Conservation (phyloP, 352 stramenopile species). For the Pythium angustatum region DNA sequence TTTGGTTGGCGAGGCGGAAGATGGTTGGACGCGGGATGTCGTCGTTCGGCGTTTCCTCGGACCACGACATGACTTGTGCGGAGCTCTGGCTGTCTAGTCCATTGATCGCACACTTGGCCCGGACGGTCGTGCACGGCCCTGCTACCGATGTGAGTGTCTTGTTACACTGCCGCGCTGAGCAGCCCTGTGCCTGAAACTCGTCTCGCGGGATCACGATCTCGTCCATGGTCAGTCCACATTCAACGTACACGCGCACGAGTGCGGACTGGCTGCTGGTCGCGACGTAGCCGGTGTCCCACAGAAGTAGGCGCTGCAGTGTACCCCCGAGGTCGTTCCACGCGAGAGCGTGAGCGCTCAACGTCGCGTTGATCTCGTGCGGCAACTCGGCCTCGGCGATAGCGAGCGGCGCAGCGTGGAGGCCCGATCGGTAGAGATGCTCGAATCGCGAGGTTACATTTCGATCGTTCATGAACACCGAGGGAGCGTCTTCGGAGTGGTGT, state of each 20-base stretch:
- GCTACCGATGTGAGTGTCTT: constrained; percentile 11
- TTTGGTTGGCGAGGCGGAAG: constrained; percentile 34
- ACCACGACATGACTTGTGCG: constrained; percentile 26
- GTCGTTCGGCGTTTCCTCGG: constrained; percentile 46
- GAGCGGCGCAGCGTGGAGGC: constrained; percentile 36
- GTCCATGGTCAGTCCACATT: constrained; percentile 50
- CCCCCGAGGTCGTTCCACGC: constrained; percentile 41
- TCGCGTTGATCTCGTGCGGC: constrained; percentile 36
- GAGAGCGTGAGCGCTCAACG: constrained; percentile 28
- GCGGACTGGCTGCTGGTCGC: constrained; percentile 20
- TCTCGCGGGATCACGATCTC: constrained; percentile 32
- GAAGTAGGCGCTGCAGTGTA: constrained; percentile 52
- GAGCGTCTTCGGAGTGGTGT: neutral
- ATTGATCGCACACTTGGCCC: constrained; percentile 27
- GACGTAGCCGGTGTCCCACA: constrained; percentile 57
- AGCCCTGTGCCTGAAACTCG: constrained; percentile 29
- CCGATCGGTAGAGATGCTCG: constrained; percentile 25
- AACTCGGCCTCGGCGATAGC: constrained; percentile 14
- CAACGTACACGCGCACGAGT: constrained; percentile 30
- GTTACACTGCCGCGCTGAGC: constrained; percentile 19
- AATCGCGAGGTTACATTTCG: constrained; percentile 13
- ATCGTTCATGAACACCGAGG: neutral
- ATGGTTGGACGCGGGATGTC: constrained; percentile 43
- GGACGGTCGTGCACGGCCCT: constrained; percentile 33
- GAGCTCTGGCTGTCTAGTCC: neutral